A percentile compares a stretch with the other conserved stretches of the same genome.
Evolutionary conservation across 345 rosid species (phyloP).

Genomic region (Lenwebbia sp.): DNA sequence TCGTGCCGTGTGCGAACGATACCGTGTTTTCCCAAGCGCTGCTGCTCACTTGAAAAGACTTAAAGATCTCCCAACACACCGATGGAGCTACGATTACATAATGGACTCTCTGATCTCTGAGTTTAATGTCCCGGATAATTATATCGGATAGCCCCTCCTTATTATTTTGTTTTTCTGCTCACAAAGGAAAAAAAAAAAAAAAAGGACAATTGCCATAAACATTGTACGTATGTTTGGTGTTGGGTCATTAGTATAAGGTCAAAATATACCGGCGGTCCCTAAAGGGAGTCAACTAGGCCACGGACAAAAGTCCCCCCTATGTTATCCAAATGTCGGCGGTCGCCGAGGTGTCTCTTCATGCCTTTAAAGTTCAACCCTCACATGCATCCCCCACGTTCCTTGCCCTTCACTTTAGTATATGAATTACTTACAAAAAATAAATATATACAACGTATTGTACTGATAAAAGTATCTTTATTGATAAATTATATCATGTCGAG

Average conservation of each 20-base stretch:
- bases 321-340: background rate
- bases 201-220: background rate
- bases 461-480: background rate
- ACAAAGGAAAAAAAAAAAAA: background rate
- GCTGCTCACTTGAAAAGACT: background rate
- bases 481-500: background rate
- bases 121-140: background rate
- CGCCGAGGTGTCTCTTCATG: background rate
- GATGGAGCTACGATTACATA: background rate
- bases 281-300: background rate
- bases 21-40: fast-evolving
- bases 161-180: background rate
- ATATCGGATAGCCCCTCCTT: background rate
- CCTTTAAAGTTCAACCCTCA: background rate
- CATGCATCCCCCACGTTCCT: background rate
- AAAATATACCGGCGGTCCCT: background rate
- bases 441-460: background rate
- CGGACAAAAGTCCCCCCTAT: background rate
- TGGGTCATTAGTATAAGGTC: background rate
- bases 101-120: fast-evolving
- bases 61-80: background rate
- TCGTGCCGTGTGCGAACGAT: fast-evolving
- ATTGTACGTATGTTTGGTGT: background rate
- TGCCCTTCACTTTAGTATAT: background rate
- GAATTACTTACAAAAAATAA: background rate